Percentiles rank a stretch among this genome's conserved stretches.
phyloP scores from a whole-genome alignment of 2,329 filamentous ascomycete genomes.

The Colletotrichum sp. region DNA sequence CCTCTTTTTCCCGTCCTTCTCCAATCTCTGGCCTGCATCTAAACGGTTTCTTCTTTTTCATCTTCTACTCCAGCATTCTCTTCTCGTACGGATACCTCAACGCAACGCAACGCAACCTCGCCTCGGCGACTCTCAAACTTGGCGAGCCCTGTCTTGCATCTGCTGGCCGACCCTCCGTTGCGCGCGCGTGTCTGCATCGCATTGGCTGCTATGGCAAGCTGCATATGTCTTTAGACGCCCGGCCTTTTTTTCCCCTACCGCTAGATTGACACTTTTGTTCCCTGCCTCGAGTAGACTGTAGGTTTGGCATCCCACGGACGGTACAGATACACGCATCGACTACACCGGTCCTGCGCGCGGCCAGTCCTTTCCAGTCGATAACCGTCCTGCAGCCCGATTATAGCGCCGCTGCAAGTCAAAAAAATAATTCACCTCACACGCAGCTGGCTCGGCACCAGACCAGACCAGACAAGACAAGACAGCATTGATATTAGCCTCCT shows the following conservation, averaged over 20 bases:
- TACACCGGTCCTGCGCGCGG: slow-evolving; percentile 5
- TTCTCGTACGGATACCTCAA: background rate
- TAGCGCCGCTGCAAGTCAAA: background rate
- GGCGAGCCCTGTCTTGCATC: slow-evolving; percentile 10
- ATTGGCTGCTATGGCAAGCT: slow-evolving; percentile 42
- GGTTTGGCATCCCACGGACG: background rate
- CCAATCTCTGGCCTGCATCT: background rate
- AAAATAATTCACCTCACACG: background rate
- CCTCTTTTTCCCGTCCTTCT: background rate
- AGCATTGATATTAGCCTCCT: slow-evolving; percentile 20
- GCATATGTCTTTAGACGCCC: slow-evolving; percentile 23
- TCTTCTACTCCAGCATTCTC: background rate
- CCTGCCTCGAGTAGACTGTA: slow-evolving; percentile 7
- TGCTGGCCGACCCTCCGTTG: slow-evolving; percentile 2
- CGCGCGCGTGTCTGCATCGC: slow-evolving; percentile 47
- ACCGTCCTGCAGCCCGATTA: slow-evolving; percentile 11
- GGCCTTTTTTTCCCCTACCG: slow-evolving; percentile 16
- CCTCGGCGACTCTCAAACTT: slow-evolving; percentile 7
- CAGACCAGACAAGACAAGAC: slow-evolving; percentile 28
- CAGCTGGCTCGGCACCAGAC: slow-evolving; percentile 3
- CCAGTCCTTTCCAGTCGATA: slow-evolving; percentile 5
- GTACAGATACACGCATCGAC: background rate
- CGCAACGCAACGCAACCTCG: background rate
- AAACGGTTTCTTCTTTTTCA: background rate
- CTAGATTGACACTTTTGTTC: slow-evolving; percentile 9